Base-by-base conservation (phyloP, 345 rosid genomes). In the Pugionium dolabratum region DNA sequence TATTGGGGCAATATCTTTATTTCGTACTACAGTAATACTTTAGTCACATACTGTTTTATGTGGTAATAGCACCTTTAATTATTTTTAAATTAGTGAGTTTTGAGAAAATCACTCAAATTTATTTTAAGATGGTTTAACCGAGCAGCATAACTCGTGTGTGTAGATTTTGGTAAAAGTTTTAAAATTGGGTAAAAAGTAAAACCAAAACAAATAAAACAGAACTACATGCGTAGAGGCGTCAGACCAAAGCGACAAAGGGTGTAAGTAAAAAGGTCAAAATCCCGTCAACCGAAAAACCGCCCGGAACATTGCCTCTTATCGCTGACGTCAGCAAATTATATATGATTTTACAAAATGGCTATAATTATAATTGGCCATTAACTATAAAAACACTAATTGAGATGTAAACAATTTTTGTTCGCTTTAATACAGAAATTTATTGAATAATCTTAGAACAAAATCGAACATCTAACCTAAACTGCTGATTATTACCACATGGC, bases 211-310 rank as follows among this genome's bases (percentile, higher is more conserved):
- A 36, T 4, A 18, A 29, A 34, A 55, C 47, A 11, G 39, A 58
- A 55, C 54, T 55, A 57, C 0, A 36, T 7, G 6, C 35, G 10
- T 9, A 36, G 2, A 7, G 44, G 66, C 51, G 62, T 46, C 55
- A 4, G 28, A 70, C 63, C 76, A 56, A 56, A 71, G 4, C 59
- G 62, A 55, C 18, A 48, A 64, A 47, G 9, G 9, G 7, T 7
- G 1, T 37, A 49, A 28, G 1, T 43, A 54, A 39, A 72, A 72
- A 72, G 59, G 71, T 64, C 71, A 64, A 72, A 72, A 49, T 42
- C 76, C 7, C 59, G 56, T 54, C 63, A 70, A 43, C 53, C 37
- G 0, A 56, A 49, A 49, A 72, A 33, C 60, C 59, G 64, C 54
- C 69, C 50, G 34, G 37, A 32, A 46, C 18, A 9, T 6, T 39